Evolutionary conservation across 495 filamentous ascomycete species (phyloP).

Genomic region (Tuber magnatum): DNA sequence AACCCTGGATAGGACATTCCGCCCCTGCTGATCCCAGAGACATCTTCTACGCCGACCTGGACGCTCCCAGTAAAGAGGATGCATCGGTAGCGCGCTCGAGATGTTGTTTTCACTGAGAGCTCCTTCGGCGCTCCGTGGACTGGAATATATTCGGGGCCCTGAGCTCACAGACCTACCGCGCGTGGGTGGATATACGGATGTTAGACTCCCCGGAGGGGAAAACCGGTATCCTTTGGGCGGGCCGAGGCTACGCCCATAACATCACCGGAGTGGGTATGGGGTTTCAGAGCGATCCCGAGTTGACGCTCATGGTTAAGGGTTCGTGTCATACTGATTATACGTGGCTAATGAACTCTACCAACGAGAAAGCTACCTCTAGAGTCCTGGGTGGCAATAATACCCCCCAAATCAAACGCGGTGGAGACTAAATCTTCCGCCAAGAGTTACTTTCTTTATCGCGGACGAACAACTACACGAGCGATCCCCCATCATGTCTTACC

Average conservation of each 20-base stretch:
- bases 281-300: neutral
- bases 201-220: neutral
- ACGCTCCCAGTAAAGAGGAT: neutral
- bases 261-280: neutral
- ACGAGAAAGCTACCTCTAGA: neutral
- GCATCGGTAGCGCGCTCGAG: too few relatives aligned
- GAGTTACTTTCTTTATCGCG: neutral
- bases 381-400: too few relatives aligned
- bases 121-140: neutral
- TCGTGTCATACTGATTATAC: neutral
- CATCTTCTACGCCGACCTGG: neutral
- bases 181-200: too few relatives aligned
- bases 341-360: neutral
- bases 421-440: neutral
- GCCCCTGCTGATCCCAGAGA: neutral
- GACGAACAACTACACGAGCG: neutral
- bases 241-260: neutral
- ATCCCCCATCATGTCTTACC: neutral
- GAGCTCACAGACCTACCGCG: too few relatives aligned
- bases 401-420: neutral
- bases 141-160: too few relatives aligned
- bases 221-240: neutral
- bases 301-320: neutral
- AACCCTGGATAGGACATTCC: neutral
- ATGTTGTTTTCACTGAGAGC: neutral